Evolutionary conservation across 371 early-diverging fungal genomes (phyloP), one percentile per base, ranked within the genome.

Genomic region (Neoconidiobolus thromboides): DNA sequence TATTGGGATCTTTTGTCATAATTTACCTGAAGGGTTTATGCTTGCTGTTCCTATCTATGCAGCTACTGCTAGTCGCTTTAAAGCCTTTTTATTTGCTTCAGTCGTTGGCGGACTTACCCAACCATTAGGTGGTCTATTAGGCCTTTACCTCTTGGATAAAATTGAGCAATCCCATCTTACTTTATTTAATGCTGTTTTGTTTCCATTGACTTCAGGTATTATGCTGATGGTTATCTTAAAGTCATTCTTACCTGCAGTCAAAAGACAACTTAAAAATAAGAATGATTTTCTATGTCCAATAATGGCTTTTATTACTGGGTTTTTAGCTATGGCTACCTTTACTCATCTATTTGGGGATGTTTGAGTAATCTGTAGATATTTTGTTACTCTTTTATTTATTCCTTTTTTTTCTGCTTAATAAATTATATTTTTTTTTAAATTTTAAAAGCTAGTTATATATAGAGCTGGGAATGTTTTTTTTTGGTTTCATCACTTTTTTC

Each of bases 11-110:
- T 73, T 79, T 0, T 74, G 86, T 12, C 90, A 89, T 67, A 89
- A 89, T 64, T 65, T 87, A 26, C 84, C 85, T 40, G 90, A 89
- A 60, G 90, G 89, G 0, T 72, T 87, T 53, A 72, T 82, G 70
- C 82, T 89, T 41, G 81, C 87, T 0, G 63, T 86, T 55, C 87
- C 89, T 0, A 68, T 89, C 10, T 86, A 75, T 61, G 69, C 80
- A 47, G 81, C 85, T 1, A 79, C 83, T 1, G 67, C 71, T 43
- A 78, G 79, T 10, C 73, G 80, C 9, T 51, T 63, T 15, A 65
- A 75, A 48, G 81, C 86, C 0, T 84, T 88, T 64, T 59, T 69
- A 2, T 74, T 77, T 61, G 80, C 84, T 5, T 69, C 82, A 0
- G 61, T 79, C 1, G 62, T 85, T 53, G 88, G 88, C 26, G 83